phyloP scores from a whole-genome alignment of 306 rosid genomes.

The Aeschynomene evenia region DNA sequence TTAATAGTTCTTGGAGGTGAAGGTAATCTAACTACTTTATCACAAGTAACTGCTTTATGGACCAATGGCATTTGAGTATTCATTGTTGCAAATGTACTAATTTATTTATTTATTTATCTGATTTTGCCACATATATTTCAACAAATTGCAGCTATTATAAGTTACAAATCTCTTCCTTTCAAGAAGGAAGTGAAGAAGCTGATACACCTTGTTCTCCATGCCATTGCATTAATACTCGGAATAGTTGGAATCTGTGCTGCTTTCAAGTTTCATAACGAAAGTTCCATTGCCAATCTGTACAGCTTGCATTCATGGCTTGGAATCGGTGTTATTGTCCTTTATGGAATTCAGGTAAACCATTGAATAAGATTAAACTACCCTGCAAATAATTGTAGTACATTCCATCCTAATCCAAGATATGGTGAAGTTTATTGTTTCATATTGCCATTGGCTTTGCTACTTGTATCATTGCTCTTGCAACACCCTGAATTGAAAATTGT shows the following conservation, averaged over 20 bases:
- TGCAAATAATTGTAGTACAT: neutral
- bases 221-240: constrained; percentile 63
- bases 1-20: constrained; percentile 78
- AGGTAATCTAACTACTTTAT: constrained; percentile 51
- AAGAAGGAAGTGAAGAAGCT: constrained; percentile 77
- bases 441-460: neutral
- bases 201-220: constrained; percentile 74
- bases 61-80: neutral
- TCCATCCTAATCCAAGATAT: neutral
- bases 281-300: constrained; percentile 74
- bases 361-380: neutral
- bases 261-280: constrained; percentile 76
- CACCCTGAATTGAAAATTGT: neutral
- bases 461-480: neutral
- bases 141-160: constrained; percentile 72
- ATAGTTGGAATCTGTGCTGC: constrained; percentile 64
- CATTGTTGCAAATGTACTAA: neutral
- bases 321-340: constrained; percentile 64
- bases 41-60: constrained; percentile 17
- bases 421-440: constrained; percentile 1
- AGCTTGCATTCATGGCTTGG: constrained; percentile 96
- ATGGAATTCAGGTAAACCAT: constrained; percentile 72
- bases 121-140: neutral
- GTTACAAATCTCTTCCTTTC: constrained; percentile 67
- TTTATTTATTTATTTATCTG: neutral